Conservation (phyloP, 176 grass and related monocot genomes). For the Oryza meridionalis region DNA sequence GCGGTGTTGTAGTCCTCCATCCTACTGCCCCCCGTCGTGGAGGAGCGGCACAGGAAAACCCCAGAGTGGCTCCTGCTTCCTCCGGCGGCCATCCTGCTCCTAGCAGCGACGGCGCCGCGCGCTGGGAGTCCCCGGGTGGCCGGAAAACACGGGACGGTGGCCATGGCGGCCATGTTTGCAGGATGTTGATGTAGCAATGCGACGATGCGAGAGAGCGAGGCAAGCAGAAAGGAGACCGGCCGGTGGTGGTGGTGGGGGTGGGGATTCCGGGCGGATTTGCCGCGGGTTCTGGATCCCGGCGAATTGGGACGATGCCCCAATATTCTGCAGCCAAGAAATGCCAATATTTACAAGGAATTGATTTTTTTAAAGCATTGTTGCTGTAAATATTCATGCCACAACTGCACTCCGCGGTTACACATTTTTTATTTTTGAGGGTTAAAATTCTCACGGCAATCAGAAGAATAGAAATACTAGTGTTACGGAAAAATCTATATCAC, state of each 20-base stretch:
- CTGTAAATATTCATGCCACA: not conserved
- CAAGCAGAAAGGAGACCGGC: not conserved
- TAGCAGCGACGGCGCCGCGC: not conserved
- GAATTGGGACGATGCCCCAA: not conserved
- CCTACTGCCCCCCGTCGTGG: conserved; percentile 38
- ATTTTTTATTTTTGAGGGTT: too few species aligned
- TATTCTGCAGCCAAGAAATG: not conserved
- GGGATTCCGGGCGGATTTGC: not conserved
- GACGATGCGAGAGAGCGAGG: too few species aligned
- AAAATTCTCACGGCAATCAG: too few species aligned
- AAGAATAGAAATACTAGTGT: too few species aligned
- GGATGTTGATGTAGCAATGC: not conserved
- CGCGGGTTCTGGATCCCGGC: not conserved
- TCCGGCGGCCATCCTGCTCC: not conserved
- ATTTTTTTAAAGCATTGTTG: not conserved
- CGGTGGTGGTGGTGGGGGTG: not conserved
- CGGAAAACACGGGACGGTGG: conserved; percentile 20
- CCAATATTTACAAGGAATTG: not conserved
- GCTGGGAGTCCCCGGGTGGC: not conserved
- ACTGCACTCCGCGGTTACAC: too few species aligned
- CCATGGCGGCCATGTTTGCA: conserved; percentile 41
- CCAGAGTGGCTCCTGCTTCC: not conserved
- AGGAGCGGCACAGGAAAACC: conserved; percentile 47
- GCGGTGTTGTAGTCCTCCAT: conserved; percentile 81
- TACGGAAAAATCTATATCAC: too few species aligned